Conservation (phyloP, 129 eudicot species). For the Arctium lappa region DNA sequence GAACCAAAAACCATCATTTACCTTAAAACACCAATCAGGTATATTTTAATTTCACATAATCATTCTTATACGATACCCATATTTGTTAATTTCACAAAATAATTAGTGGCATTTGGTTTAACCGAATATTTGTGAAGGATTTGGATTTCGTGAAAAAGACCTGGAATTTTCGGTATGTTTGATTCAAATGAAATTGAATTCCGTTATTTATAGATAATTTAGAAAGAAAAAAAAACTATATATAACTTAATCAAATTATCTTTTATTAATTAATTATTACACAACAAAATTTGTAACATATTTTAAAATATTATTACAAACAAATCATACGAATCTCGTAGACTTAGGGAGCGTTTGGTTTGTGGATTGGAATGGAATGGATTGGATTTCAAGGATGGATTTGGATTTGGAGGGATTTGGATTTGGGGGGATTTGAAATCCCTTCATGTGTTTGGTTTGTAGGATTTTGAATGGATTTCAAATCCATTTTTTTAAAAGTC, state of each 20-base stretch:
- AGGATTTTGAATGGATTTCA: too few relatives aligned
- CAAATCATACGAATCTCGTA: neutral
- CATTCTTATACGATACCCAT: neutral
- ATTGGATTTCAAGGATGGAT: too few relatives aligned
- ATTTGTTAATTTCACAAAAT: neutral
- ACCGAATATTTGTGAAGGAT: neutral
- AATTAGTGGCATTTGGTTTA: neutral
- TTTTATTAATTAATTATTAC: neutral
- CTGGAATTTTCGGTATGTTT: neutral
- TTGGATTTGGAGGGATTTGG: too few relatives aligned
- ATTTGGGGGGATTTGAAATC: too few relatives aligned
- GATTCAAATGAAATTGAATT: neutral
- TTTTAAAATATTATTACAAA: neutral
- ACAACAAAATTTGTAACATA: neutral
- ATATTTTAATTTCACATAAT: neutral
- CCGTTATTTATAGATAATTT: neutral
- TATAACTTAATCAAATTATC: neutral
- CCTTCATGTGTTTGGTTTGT: too few relatives aligned
- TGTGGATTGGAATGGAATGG: too few relatives aligned
- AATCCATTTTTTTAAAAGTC: too few relatives aligned
- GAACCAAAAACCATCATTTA: conserved; percentile 7
- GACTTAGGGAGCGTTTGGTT: too few relatives aligned
- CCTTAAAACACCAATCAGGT: neutral
- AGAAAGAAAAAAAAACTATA: too few relatives aligned
- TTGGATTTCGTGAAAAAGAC: neutral